Base-by-base conservation (phyloP, 2,329 filamentous ascomycete genomes). In the Calonectria pauciramosa region DNA sequence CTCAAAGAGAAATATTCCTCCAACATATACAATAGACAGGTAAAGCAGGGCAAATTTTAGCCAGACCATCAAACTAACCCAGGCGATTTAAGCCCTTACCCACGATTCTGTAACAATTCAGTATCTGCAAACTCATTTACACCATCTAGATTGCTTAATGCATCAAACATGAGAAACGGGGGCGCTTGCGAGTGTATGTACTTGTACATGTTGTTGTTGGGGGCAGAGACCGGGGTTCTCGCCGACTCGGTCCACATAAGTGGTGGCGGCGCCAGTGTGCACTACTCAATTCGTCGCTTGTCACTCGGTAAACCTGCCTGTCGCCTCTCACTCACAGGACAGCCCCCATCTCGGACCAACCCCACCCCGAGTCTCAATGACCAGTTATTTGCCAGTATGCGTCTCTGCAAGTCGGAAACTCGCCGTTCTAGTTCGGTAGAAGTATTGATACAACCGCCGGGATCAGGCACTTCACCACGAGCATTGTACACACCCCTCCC, bases 211-310 rank as follows among this genome's bases (percentile, higher is more conserved):
- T 10, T 20, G 44, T 52, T 41, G 54, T 72, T 72, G 73, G 70
- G 73, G 73, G 70, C 65, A 69, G 34, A 16, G 64, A 60, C 75
- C 79, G 79, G 79, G 77, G 70, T 80, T 80, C 79, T 80, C 73
- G 14, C 79, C 79, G 79, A 78, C 67, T 36, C 28, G 71, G 36
- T 67, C 71, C 74, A 73, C 72, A 68, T 28, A 28, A 44, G 65
- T 41, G 65, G 32, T 41, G 54, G 71, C 47, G 26, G 54, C 70
- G 32, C 65, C n/a, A 38, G 18, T 4, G n/a, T n/a, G 34, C 34
- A 49, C 70, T 28, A 52, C 30, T 52, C 60, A 49, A 49, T 59
- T 26, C 41, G 49, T 54, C n/a, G 18, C 49, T 49, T 54, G 51
- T 28, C 52, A 23, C 69, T 68, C 47, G 36, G 54, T 16, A 36